These are phyloP conservation scores for Endocladia muricata DNA, from an alignment of 31 red algal species.

Conservation along the genomic window DNA sequence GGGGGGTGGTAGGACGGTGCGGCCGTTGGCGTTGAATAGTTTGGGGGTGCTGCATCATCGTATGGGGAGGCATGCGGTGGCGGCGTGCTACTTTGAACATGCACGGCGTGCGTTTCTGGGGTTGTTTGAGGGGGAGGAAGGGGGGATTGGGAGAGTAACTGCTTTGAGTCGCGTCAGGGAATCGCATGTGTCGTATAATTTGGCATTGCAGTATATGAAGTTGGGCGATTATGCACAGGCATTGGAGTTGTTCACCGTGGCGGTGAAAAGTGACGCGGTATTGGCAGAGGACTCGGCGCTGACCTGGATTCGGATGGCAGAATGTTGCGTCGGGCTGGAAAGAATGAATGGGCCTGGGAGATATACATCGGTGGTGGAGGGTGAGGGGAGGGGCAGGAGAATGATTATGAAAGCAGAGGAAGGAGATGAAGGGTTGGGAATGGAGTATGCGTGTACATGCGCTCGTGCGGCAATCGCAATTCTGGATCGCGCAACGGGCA, in stretches of 20 bases:
- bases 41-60: constrained; percentile 55
- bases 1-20: constrained; percentile 33
- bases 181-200: constrained; percentile 56
- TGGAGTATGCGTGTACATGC: constrained; percentile 68
- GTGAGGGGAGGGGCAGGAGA: constrained; percentile 44
- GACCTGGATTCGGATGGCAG: constrained; percentile 73
- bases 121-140: constrained; percentile 25
- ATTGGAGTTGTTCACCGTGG: constrained; percentile 34
- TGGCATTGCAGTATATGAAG: constrained; percentile 71
- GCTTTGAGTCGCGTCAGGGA: constrained; percentile 30
- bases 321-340: constrained; percentile 64
- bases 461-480: constrained; percentile 54
- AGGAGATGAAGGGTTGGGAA: constrained; percentile 25
- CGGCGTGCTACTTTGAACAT: constrained; percentile 60
- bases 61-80: constrained; percentile 63
- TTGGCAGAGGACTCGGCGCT: constrained; percentile 23
- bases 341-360: not conserved
- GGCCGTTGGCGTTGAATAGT: constrained; percentile 56
- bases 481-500: constrained; percentile 20
- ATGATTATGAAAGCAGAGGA: constrained; percentile 43
- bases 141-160: not conserved
- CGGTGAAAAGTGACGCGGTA: constrained; percentile 29
- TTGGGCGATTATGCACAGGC: constrained; percentile 43
- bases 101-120: constrained; percentile 47
- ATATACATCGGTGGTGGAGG: constrained; percentile 34